Evolutionary conservation across 352 stramenopile genomes (phyloP).

Genomic region (Pythium phragmitis): DNA sequence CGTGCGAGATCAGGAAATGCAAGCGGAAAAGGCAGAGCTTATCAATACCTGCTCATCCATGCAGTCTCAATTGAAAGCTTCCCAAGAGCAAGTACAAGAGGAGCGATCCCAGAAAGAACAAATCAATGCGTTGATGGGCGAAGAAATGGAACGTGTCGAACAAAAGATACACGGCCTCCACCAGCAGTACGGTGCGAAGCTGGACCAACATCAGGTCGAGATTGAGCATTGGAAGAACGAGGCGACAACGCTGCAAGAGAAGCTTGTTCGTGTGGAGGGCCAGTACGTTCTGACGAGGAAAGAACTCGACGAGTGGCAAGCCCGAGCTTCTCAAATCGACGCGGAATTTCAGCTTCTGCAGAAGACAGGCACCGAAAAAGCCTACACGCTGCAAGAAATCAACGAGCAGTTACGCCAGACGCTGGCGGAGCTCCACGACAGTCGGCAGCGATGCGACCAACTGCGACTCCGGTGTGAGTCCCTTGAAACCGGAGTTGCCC

Average conservation of each 20-base stretch:
- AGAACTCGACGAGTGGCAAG: conserved; percentile 37
- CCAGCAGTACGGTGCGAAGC: conserved; percentile 25
- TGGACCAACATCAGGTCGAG: conserved; percentile 31
- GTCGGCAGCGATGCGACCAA: conserved; percentile 34
- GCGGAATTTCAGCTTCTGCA: conserved; percentile 48
- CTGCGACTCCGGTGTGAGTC: conserved; percentile 34
- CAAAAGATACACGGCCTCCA: conserved; percentile 36
- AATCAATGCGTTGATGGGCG: conserved; percentile 54
- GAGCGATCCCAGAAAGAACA: conserved; percentile 68
- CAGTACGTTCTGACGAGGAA: conserved; percentile 21
- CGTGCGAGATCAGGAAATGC: conserved; percentile 42
- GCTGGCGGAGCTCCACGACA: conserved; percentile 35
- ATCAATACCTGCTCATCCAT: conserved; percentile 33
- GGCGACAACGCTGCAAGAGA: conserved; percentile 22
- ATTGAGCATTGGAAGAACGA: conserved; percentile 30
- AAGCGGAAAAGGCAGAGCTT: conserved; percentile 45
- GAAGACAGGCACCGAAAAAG: conserved; percentile 45
- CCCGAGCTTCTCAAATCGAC: conserved; percentile 33
- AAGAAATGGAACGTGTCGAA: conserved; percentile 48
- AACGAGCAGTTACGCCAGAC: conserved; percentile 54
- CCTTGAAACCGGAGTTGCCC: conserved; percentile 24
- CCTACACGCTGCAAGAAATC: conserved; percentile 50
- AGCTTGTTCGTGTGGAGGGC: conserved; percentile 20
- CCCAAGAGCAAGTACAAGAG: conserved; percentile 31
- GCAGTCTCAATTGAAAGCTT: conserved; percentile 37